phyloP scores from a whole-genome alignment of 192 early-diverging fungal species.

The Diversispora epigaea region DNA sequence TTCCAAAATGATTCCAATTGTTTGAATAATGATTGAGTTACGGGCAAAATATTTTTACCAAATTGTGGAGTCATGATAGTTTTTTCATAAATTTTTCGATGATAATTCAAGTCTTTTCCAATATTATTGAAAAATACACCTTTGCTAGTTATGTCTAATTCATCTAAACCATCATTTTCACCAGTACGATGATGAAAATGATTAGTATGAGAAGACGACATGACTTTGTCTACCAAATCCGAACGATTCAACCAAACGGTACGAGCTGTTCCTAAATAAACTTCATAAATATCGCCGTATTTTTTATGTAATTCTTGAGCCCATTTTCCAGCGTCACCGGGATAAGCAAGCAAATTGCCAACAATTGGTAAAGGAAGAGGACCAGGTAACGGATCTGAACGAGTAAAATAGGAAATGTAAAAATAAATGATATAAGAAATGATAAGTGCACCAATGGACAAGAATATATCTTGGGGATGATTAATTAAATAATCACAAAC shows the following conservation, averaged over 20 bases:
- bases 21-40: background rate
- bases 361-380: conserved; percentile 17
- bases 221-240: background rate
- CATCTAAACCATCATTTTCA: background rate
- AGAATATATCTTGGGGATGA: no score
- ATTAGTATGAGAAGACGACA: background rate
- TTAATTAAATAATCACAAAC: no score
- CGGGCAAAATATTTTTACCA: background rate
- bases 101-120: background rate
- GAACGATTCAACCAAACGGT: background rate
- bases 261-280: conserved; percentile 4
- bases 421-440: no score
- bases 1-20: conserved; percentile 7
- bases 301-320: background rate
- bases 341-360: background rate
- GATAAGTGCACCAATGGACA: no score
- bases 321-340: background rate
- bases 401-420: conserved; percentile 10
- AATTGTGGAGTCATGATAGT: background rate
- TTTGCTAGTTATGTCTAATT: background rate
- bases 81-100: background rate
- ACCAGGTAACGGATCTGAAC: background rate
- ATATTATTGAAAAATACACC: conserved; percentile 5
- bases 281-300: conserved; percentile 18
- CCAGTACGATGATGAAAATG: background rate